These are phyloP conservation scores for Scedosporium dehoogii DNA, from an alignment of 2,329 filamentous ascomycete genomes.

Conservation along the genomic window DNA sequence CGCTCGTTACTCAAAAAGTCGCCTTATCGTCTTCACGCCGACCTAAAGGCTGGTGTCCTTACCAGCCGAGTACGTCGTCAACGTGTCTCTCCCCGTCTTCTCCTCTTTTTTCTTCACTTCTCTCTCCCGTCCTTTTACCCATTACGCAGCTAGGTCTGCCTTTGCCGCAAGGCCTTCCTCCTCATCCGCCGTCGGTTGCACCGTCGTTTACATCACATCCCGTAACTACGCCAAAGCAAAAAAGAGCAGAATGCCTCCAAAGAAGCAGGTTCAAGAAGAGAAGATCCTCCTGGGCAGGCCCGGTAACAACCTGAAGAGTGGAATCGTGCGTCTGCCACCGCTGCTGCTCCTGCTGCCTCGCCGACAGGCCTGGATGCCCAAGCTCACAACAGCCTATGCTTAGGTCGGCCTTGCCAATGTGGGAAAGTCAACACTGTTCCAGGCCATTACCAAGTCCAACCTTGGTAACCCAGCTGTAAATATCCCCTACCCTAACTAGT, in stretches of 20 bases:
- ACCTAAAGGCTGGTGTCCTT: slow-evolving; percentile 24
- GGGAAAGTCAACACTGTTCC: slow-evolving; percentile 98
- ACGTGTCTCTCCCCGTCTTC: slow-evolving; percentile 29
- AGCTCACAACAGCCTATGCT: slow-evolving; percentile 12
- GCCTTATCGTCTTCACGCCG: slow-evolving; percentile 5
- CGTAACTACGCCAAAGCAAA: slow-evolving; percentile 51
- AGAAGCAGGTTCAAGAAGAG: slow-evolving; percentile 85
- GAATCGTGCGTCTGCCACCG: slow-evolving; percentile 61
- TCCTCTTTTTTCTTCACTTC: slow-evolving; percentile 40
- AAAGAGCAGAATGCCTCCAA: slow-evolving; percentile 77
- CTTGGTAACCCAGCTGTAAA: slow-evolving; percentile 93
- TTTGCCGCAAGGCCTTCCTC: slow-evolving; percentile 37
- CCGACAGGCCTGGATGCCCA: slow-evolving; percentile 1
- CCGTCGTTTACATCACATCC: slow-evolving; percentile 35
- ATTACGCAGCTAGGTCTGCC: slow-evolving; percentile 59
- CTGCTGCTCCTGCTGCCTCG: not conserved
- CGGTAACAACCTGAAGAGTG: slow-evolving; percentile 97
- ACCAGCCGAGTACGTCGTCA: slow-evolving; percentile 27
- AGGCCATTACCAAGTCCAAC: slow-evolving; percentile 95
- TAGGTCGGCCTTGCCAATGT: slow-evolving; percentile 98
- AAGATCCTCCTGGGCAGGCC: slow-evolving; percentile 93
- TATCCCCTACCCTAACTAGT: slow-evolving; percentile 19
- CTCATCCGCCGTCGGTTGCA: slow-evolving; percentile 40
- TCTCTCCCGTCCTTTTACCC: slow-evolving; percentile 36
- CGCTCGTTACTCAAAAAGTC: not conserved